These are phyloP conservation scores for Madurella fahalii DNA, from an alignment of 2,329 filamentous ascomycete species.

Conservation along the genomic window DNA sequence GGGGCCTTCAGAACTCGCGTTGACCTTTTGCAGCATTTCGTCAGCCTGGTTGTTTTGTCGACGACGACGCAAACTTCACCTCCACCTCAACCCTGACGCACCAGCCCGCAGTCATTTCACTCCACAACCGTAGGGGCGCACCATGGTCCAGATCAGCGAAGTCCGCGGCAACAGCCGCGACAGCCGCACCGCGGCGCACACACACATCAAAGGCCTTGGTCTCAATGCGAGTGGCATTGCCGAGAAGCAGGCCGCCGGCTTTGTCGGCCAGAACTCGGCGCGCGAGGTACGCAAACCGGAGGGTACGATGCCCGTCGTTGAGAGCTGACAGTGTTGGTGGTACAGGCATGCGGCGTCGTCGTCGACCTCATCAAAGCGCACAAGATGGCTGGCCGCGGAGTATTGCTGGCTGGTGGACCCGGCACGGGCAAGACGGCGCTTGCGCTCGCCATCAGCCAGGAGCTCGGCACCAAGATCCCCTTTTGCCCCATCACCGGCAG, in stretches of 20 bases:
- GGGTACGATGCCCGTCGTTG: neutral
- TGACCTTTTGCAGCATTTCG: slow-evolving; percentile 8
- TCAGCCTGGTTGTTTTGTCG: neutral
- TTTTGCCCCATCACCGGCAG: slow-evolving; percentile 98
- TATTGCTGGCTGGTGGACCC: slow-evolving; percentile 88
- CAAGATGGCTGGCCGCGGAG: slow-evolving; percentile 95
- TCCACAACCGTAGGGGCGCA: slow-evolving; percentile 22
- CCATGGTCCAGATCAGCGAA: slow-evolving; percentile 87
- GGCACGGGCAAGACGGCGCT: slow-evolving; percentile 97
- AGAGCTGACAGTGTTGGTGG: slow-evolving; percentile 1
- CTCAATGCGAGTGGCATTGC: slow-evolving; percentile 81
- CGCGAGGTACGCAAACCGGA: slow-evolving; percentile 64
- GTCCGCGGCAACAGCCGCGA: slow-evolving; percentile 93
- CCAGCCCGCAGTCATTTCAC: neutral
- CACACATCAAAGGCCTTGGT: slow-evolving; percentile 94
- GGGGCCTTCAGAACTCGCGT: slow-evolving; percentile 22
- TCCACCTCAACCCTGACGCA: slow-evolving; percentile 1
- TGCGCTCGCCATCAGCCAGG: slow-evolving; percentile 91
- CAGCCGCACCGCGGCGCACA: slow-evolving; percentile 93
- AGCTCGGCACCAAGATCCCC: slow-evolving; percentile 95
- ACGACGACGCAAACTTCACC: neutral
- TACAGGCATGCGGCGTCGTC: slow-evolving; percentile 84
- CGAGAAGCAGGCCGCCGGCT: slow-evolving; percentile 74
- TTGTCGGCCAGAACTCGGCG: slow-evolving; percentile 82
- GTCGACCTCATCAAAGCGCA: slow-evolving; percentile 94